These are phyloP conservation scores for Ampelocalamus luodianensis DNA, from an alignment of 176 grass and related monocot species.

Conservation along the genomic window DNA sequence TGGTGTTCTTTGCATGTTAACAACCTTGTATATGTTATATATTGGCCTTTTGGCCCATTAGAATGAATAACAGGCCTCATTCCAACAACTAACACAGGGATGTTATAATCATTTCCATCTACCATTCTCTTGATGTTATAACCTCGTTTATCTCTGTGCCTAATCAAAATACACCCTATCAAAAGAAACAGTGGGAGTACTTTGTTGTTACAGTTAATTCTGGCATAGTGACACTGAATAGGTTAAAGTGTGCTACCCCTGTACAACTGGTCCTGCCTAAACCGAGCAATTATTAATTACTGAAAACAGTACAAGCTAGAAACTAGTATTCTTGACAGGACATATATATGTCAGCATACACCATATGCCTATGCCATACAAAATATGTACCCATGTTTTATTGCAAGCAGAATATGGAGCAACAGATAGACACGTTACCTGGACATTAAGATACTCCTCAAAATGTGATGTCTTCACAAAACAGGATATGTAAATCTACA, in stretches of 20 bases:
- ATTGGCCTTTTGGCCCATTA: too few relatives aligned
- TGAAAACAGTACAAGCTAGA: constrained; percentile 1
- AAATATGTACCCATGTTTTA: constrained; percentile 28
- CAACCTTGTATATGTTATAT: too few relatives aligned
- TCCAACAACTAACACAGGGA: too few relatives aligned
- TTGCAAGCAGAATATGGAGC: constrained; percentile 22
- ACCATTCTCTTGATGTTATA: neutral
- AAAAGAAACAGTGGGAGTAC: neutral
- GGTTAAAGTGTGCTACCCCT: neutral
- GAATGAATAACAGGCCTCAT: too few relatives aligned
- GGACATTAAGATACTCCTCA: constrained; percentile 92
- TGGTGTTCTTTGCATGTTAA: too few relatives aligned
- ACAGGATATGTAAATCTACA: constrained; percentile 90
- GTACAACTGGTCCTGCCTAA: constrained; percentile 7
- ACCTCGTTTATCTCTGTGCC: neutral
- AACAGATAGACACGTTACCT: constrained; percentile 55
- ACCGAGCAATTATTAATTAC: constrained; percentile 12
- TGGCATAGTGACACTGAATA: constrained; percentile 5
- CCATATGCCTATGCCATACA: neutral
- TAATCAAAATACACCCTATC: neutral
- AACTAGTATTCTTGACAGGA: constrained; percentile 5
- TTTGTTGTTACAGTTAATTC: constrained; percentile 10
- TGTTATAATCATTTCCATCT: too few relatives aligned
- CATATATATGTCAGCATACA: constrained; percentile 22
- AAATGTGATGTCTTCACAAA: constrained; percentile 96